Evolutionary conservation across 139 green algal genomes (phyloP).

Genomic region (Tetraselmis striata): DNA sequence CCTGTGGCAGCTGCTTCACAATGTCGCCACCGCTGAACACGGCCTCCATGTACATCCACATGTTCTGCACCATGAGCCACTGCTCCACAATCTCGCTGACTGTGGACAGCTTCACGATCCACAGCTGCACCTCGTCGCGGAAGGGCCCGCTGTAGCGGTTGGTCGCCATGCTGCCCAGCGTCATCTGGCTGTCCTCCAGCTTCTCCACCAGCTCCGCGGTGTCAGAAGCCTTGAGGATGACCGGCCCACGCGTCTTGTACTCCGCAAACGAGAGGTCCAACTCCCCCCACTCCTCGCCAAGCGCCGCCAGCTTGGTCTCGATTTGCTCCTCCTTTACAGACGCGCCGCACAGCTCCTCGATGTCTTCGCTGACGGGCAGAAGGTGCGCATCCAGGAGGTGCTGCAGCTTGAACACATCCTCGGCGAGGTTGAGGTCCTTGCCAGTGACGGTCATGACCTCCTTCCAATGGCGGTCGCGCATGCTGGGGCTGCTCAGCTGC

Average conservation of each 20-base stretch:
- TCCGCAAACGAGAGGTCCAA: slow-evolving; percentile 65
- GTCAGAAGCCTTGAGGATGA: slow-evolving; percentile 81
- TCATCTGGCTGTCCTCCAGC: slow-evolving; percentile 92
- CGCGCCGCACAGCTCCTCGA: slow-evolving; percentile 76
- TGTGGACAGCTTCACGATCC: slow-evolving; percentile 73
- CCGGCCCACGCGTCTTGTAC: slow-evolving; percentile 82
- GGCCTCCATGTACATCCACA: slow-evolving; percentile 97
- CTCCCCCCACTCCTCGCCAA: slow-evolving; percentile 42
- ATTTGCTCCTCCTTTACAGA: slow-evolving; percentile 90
- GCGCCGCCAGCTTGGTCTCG: slow-evolving; percentile 67
- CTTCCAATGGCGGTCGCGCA: slow-evolving; percentile 77
- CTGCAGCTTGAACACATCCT: slow-evolving; percentile 85
- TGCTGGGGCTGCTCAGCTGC: slow-evolving; percentile 58
- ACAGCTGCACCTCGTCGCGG: slow-evolving; percentile 65
- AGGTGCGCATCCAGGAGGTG: slow-evolving; percentile 80
- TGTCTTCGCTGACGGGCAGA: slow-evolving; percentile 58
- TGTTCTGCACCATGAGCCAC: slow-evolving; percentile 87
- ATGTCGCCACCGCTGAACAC: slow-evolving; percentile 94
- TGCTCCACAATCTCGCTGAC: slow-evolving; percentile 89
- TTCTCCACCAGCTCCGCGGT: slow-evolving; percentile 90
- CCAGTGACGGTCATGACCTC: slow-evolving; percentile 72
- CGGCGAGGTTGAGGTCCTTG: slow-evolving; percentile 68
- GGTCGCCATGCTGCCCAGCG: slow-evolving; percentile 82
- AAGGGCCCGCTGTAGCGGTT: slow-evolving; percentile 87
- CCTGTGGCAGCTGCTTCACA: slow-evolving; percentile 88